phyloP scores from a whole-genome alignment of 2,329 filamentous ascomycete genomes.

The Alternaria alternata region DNA sequence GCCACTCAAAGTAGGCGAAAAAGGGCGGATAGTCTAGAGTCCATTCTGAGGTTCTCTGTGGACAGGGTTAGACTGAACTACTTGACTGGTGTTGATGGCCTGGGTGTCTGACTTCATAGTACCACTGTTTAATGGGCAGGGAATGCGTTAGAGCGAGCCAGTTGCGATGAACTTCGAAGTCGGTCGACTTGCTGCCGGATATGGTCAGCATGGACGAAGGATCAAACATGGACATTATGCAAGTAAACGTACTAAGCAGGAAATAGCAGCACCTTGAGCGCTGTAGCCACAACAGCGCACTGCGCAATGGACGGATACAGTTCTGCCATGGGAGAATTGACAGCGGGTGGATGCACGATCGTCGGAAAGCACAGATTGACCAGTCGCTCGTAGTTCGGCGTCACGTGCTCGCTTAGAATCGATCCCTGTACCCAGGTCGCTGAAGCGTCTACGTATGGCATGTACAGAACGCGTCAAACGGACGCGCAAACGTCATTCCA shows the following conservation, averaged over 20 bases:
- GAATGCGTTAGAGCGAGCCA: slow-evolving; percentile 97
- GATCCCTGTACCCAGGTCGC: background rate
- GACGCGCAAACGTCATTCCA: slow-evolving; percentile 17
- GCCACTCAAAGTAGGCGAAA: slow-evolving; percentile 97
- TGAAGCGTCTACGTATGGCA: slow-evolving; percentile 1
- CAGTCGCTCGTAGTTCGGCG: slow-evolving; percentile 21
- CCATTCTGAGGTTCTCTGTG: slow-evolving; percentile 92
- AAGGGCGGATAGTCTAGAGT: slow-evolving; percentile 98
- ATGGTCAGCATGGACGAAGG: slow-evolving; percentile 33
- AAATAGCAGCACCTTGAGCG: slow-evolving; percentile 90
- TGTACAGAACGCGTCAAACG: slow-evolving; percentile 11
- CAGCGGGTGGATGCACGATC: slow-evolving; percentile 31
- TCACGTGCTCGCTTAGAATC: slow-evolving; percentile 26
- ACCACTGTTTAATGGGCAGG: slow-evolving; percentile 88
- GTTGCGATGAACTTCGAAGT: slow-evolving; percentile 98
- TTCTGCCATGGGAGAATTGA: slow-evolving; percentile 70
- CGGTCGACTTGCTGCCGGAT: slow-evolving; percentile 85
- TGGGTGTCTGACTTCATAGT: slow-evolving; percentile 72
- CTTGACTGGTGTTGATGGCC: background rate
- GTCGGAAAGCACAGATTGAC: slow-evolving; percentile 29
- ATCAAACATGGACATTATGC: slow-evolving; percentile 4
- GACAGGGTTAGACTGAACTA: slow-evolving; percentile 19
- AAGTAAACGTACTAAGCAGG: slow-evolving; percentile 81
- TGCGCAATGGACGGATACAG: slow-evolving; percentile 87
- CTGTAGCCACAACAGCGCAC: slow-evolving; percentile 84